Evolutionary conservation across 805 yeast genomes (phyloP).

Genomic region (Dipodascus geniculatus): DNA sequence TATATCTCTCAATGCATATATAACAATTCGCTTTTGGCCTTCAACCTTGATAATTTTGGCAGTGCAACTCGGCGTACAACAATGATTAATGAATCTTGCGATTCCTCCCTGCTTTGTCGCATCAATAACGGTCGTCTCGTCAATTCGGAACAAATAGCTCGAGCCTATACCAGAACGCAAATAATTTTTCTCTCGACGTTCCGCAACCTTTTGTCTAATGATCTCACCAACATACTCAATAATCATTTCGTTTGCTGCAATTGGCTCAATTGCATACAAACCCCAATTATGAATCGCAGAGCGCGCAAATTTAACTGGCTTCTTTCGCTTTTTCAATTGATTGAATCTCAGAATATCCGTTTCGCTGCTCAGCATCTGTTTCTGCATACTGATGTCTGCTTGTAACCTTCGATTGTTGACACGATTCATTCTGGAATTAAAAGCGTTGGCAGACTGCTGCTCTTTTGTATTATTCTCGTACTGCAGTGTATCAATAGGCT

Average conservation of each 20-base stretch:
- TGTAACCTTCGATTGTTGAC: constrained; percentile 81
- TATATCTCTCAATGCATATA: constrained; percentile 83
- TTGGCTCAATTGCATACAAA: constrained; percentile 86
- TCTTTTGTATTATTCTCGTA: constrained; percentile 14
- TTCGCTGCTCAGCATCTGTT: constrained; percentile 51
- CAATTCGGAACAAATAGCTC: constrained; percentile 82
- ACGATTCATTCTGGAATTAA: constrained; percentile 75
- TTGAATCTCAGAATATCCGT: constrained; percentile 73
- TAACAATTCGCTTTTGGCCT: constrained; percentile 86
- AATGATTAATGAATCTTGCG: constrained; percentile 93
- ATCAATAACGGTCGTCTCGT: constrained; percentile 89
- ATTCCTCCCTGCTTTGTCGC: constrained; percentile 97
- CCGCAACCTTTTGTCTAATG: constrained; percentile 88
- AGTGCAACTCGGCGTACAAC: constrained; percentile 95
- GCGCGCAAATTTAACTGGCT: constrained; percentile 92
- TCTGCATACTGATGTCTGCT: constrained; percentile 77
- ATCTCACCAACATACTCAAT: constrained; percentile 97
- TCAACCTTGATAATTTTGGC: constrained; percentile 94
- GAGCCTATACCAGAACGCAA: constrained; percentile 90
- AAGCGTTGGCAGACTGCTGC: constrained; percentile 4
- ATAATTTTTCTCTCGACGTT: constrained; percentile 77
- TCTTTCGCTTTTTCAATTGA: constrained; percentile 78
- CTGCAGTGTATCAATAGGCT: constrained; percentile 20
- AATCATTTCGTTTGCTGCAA: constrained; percentile 93
- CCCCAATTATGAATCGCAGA: constrained; percentile 99